Percentiles rank a stretch among this genome's conserved stretches.
Evolutionary conservation across 306 rosid species (phyloP).

Genomic region (Vicia villosa): DNA sequence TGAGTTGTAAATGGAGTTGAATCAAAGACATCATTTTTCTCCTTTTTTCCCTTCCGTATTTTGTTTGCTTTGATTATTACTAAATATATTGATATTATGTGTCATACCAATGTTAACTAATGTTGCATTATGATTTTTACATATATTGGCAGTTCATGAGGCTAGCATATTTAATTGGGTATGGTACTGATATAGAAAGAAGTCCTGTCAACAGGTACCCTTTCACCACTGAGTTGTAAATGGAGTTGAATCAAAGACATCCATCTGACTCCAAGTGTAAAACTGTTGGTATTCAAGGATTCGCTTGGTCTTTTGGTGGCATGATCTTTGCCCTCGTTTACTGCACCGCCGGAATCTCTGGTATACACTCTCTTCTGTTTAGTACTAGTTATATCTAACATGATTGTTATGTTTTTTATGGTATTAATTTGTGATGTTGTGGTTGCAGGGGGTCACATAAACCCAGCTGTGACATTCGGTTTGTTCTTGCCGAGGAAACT

Average conservation of each 20-base stretch:
- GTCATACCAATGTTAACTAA: conserved; percentile 18
- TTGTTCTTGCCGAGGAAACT: too few relatives aligned
- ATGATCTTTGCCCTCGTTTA: conserved; percentile 92
- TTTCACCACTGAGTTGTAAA: too few relatives aligned
- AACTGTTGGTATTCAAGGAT: conserved; percentile 60
- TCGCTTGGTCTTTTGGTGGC: conserved; percentile 90
- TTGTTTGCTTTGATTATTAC: conserved; percentile 20
- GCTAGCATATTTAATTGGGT: too few relatives aligned
- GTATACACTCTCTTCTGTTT: conserved; percentile 22
- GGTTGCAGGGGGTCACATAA: too few relatives aligned
- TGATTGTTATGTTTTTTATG: too few relatives aligned
- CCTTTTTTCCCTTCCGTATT: neutral
- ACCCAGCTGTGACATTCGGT: too few relatives aligned
- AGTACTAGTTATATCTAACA: conserved; percentile 77
- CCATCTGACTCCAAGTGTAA: conserved; percentile 51
- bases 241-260: too few relatives aligned
- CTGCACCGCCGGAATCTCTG: conserved; percentile 97
- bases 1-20: too few relatives aligned
- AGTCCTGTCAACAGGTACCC: too few relatives aligned
- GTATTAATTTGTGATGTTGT: too few relatives aligned
- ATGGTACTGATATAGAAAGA: too few relatives aligned
- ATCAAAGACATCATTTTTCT: conserved; percentile 16
- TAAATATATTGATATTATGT: conserved; percentile 23
- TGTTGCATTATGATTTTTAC: conserved; percentile 38
- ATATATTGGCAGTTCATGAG: too few relatives aligned